Base-by-base conservation (phyloP, 805 yeast species). In the Kazachstania taianensis region DNA sequence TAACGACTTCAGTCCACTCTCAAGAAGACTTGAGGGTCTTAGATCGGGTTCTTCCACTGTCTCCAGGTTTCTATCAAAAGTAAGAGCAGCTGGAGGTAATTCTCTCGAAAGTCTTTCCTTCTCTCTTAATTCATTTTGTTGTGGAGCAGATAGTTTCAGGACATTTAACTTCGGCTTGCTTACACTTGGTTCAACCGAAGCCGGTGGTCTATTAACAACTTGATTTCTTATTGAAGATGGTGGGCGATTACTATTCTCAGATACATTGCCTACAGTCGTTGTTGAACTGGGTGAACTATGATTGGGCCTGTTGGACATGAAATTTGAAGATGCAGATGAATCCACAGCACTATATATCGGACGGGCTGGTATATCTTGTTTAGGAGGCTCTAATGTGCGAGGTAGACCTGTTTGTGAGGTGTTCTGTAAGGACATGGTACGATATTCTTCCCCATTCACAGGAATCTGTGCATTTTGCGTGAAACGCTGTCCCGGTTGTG, bases 91-190 rank as follows among this genome's bases (percentile, higher is more conserved):
- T n/a, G n/a, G 25, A 22, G 12, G 12, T 22, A 22, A 22, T 22
- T 22, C 25, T 28, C 34, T 35, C 28, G 37, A 37, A 5, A 37
- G 41, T 31, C 41, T 33, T 34, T 47, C 46, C 24, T 42, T 43
- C 24, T 48, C 46, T n/a, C 37, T 33, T 25, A 46, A 32, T 28
- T 48, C 50, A 9, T 44, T 29, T 33, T 46, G 50, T 29, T 53
- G 55, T 13, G 53, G 55, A 18, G 40, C 43, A 2, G 56, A 52
- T n/a, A 53, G 30, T 33, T 50, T 43, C 14, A 53, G 22, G 14
- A 53, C 45, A 30, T 47, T 53, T 24, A 53, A 28, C 30, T 46
- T 50, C 3, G 44, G 47, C 15, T 36, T 42, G 7, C 36, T 15
- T 26, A 13, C 29, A 12, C 9, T 3, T 13, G 29, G 29, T 22